Percentiles rank a stretch among this genome's conserved stretches.
These are phyloP conservation scores for Logfia minima DNA, from an alignment of 129 eudicot genomes.

Conservation along the genomic window DNA sequence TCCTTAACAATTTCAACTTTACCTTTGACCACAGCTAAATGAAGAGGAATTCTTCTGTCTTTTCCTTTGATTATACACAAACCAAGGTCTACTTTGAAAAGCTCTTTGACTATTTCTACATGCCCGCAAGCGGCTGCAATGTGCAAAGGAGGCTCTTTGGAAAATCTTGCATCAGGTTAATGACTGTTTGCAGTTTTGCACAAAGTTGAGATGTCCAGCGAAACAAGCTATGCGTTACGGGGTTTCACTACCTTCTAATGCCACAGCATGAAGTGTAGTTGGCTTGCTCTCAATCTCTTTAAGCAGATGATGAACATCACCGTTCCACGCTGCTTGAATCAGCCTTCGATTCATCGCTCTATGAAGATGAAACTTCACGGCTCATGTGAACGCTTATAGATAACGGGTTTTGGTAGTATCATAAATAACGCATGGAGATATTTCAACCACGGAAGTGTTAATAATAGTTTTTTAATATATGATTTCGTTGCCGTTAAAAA, in stretches of 20 bases:
- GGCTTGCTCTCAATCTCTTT: slow-evolving; percentile 23
- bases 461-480: too few species aligned
- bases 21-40: slow-evolving; percentile 49
- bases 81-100: slow-evolving; percentile 37
- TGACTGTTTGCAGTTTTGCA: slow-evolving; percentile 24
- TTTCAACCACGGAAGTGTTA: too few species aligned
- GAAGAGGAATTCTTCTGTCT: slow-evolving; percentile 49
- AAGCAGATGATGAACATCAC: slow-evolving; percentile 37
- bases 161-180: slow-evolving; percentile 25
- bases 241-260: slow-evolving; percentile 35
- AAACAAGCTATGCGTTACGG: slow-evolving; percentile 46
- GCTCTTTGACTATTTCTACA: slow-evolving; percentile 50
- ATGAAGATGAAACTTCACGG: not conserved
- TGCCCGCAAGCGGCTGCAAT: slow-evolving; percentile 54
- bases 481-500: too few species aligned
- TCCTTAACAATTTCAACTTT: slow-evolving; percentile 35
- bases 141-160: slow-evolving; percentile 44
- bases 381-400: too few species aligned
- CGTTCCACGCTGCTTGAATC: slow-evolving; percentile 41
- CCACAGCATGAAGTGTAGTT: slow-evolving; percentile 22
- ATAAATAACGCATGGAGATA: too few species aligned
- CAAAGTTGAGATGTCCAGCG: slow-evolving; percentile 45
- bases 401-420: too few species aligned
- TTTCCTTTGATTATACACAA: slow-evolving; percentile 41
- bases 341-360: slow-evolving; percentile 43